These are phyloP conservation scores for Pythium oligandrum DNA, from an alignment of 352 stramenopile species.

Conservation along the genomic window DNA sequence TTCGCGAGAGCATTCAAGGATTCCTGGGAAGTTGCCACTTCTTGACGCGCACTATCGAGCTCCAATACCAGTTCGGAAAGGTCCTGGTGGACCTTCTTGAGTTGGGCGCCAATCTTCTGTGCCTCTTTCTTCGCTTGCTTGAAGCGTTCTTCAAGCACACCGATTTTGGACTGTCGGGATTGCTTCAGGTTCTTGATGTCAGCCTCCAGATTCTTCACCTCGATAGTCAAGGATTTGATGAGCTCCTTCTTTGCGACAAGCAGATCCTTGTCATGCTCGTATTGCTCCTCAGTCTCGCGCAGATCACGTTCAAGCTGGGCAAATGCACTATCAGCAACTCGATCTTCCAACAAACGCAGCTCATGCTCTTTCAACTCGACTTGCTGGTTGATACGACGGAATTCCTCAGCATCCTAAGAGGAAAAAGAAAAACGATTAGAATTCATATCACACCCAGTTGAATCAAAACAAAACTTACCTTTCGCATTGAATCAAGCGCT, in stretches of 20 bases:
- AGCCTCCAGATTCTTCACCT: conserved; percentile 63
- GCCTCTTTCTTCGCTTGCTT: conserved; percentile 71
- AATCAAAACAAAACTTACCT: conserved; percentile 26
- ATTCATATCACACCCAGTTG: background rate
- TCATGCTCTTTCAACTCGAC: conserved; percentile 85
- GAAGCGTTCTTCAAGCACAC: conserved; percentile 69
- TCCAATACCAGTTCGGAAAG: conserved; percentile 72
- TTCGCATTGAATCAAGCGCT: conserved; percentile 60
- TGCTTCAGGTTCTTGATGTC: conserved; percentile 83
- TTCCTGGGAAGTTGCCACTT: conserved; percentile 57
- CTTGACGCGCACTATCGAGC: conserved; percentile 62
- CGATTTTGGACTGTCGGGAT: conserved; percentile 77
- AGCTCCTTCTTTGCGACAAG: conserved; percentile 56
- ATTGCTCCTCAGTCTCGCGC: conserved; percentile 58
- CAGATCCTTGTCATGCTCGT: conserved; percentile 58
- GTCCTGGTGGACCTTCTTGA: conserved; percentile 64
- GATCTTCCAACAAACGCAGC: conserved; percentile 66
- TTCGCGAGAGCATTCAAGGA: conserved; percentile 46
- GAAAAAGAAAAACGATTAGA: conserved; percentile 1
- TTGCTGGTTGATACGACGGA: conserved; percentile 67
- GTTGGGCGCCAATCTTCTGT: conserved; percentile 47
- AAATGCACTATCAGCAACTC: conserved; percentile 74
- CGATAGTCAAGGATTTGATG: conserved; percentile 73
- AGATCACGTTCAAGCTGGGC: conserved; percentile 77
- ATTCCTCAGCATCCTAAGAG: conserved; percentile 57